Evolutionary conservation across 2,329 filamentous ascomycete species (phyloP), one percentile per base, ranked within the genome.

Genomic region (Fusarium odoratissimum): DNA sequence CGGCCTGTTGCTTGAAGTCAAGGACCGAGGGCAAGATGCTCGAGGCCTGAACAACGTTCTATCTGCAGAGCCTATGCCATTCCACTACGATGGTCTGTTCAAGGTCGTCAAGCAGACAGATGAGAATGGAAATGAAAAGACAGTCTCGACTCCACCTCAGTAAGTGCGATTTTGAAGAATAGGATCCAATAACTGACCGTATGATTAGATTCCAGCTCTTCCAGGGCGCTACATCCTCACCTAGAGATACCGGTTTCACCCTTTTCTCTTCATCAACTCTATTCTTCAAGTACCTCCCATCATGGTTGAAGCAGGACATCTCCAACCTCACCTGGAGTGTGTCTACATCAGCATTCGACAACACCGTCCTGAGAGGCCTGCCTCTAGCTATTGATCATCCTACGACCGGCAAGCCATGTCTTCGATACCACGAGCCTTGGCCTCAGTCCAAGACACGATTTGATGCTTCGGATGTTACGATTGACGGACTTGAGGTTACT

Each of bases 61-160:
- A 4, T 87, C 85, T 0, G 82, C 83, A 4, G 87, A 89, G 64
- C 84, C 85, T 68, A 88, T 89, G 87, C 87, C 88, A 0, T 88
- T 88, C 77, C 88, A 90, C 70, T 90, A 84, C 41, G 88, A 90
- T 55, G 88, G 88, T 0, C 78, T 89, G 33, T 90, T 89, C 81
- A 89, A 89, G 73, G 85, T 86, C 0, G 81, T 82, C 14, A 85
- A 85, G 57, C 75, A 81, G 25, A 77, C 63, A 0, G 79, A 83
- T 4, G 79, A 80, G 6, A 42, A 82, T 2, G 85, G 84, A 1
- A 81, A 82, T 10, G 82, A 82, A n/a, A 79, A 79, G n/a, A 70
- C 80, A 1, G 76, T 85, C 5, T 82, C 86, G 1, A 80, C 75
- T 8, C 84, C 86, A 6, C 86, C 86, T 0, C 81, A 73, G 80